Evolutionary conservation across 106 monocot genomes (phyloP), one percentile per base, ranked within the genome.

Genomic region (Amphibolis antarctica): DNA sequence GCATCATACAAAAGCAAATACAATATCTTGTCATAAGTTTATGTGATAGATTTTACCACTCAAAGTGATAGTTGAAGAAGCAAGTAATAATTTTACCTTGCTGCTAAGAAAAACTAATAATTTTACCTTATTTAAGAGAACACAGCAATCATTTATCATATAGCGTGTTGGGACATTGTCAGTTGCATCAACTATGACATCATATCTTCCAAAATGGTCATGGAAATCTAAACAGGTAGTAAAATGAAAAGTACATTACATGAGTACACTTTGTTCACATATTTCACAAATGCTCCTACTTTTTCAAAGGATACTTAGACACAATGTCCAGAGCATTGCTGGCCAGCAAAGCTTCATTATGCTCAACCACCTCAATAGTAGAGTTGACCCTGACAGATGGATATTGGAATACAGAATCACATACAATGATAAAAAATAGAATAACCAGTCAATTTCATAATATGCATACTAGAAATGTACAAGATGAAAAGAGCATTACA

Each of bases 61-160:
- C 36, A 15, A 14, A 56, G 15, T 28, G 28, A 56, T 29, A 27
- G 13, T 56, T 26, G 3, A 56, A 27, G 56, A 56, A 13, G 28
- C 26, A 27, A 9, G 27, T 17, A 25, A 4, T 25, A 56, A 56
- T 12, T 27, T 10, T 80, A 98, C 98, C 91, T 98, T 98, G 44
- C 79, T 62, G n/a, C n/a, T 63, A 98, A 71, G 54, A 98, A 66
- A 64, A 90, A 9, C 56, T 17, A 25, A 4, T 25, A 56, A 56
- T 12, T 27, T 10, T 80, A 98, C 98, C 91, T 98, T 98, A 49
- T 81, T 62, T 63, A 98, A 71, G 54, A 98, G 64, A 64, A 90
- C 87, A 77, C 98, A 98, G 52, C 98, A 91, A 63, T 98, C 98
- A 74, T 74, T 98, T 13, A 98, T 98, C 90, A 98, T 86, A 65